These are phyloP conservation scores for Periconia sp. DNA, from an alignment of 2,329 filamentous ascomycete genomes.

Conservation along the genomic window DNA sequence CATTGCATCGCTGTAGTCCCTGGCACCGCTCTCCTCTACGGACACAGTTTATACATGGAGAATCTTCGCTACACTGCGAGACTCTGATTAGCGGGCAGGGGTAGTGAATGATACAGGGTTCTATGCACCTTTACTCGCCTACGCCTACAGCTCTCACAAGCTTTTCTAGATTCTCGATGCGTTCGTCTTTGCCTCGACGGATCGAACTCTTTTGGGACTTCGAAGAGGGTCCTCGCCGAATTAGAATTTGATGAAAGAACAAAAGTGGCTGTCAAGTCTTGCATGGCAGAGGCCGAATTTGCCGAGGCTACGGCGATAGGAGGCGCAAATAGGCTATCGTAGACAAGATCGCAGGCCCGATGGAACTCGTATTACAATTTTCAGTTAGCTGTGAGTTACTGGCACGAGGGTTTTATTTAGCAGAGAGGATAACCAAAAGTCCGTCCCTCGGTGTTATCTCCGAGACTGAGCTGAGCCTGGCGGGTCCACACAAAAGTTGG, in stretches of 20 bases:
- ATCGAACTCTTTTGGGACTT: not conserved
- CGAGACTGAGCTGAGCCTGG: too few relatives aligned
- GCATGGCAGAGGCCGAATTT: not conserved
- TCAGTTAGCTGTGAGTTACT: too few relatives aligned
- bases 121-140: not conserved
- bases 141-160: not conserved
- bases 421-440: not conserved
- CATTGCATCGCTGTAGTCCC: too few relatives aligned
- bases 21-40: not conserved
- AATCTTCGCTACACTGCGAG: not conserved
- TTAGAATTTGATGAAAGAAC: not conserved
- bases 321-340: too few relatives aligned
- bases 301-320: too few relatives aligned
- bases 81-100: not conserved
- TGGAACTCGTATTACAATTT: too few relatives aligned
- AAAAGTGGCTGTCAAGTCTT: not conserved
- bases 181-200: not conserved
- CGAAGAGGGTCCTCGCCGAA: not conserved
- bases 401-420: too few relatives aligned
- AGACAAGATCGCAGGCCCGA: not conserved
- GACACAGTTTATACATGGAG: not conserved
- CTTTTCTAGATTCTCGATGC: not conserved
- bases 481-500: too few relatives aligned
- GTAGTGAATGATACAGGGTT: too few relatives aligned
- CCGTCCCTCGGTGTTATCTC: not conserved